These are phyloP conservation scores for Adiantum capillusveneris DNA, from an alignment of 75 land plant genomes.

Conservation along the genomic window DNA sequence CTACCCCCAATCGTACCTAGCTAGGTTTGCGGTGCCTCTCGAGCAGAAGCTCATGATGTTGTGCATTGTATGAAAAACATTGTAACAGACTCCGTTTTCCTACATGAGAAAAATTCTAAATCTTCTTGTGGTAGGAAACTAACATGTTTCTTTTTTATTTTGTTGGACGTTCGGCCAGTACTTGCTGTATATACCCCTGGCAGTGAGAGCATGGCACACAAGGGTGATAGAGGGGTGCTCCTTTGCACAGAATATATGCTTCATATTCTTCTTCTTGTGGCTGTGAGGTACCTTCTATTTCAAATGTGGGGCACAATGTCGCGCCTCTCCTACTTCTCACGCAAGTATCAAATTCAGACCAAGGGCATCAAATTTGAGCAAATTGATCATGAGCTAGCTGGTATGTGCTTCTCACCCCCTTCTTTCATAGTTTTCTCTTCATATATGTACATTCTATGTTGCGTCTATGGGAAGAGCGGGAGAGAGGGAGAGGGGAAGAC, in stretches of 20 bases:
- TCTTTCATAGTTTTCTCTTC: too few species aligned
- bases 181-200: neutral
- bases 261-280: slow-evolving; percentile 20
- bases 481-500: too few species aligned
- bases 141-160: neutral
- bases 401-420: too few species aligned
- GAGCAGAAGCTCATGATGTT: too few species aligned
- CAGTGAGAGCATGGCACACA: neutral
- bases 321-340: slow-evolving; percentile 9
- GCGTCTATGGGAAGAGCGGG: too few species aligned
- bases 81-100: too few species aligned
- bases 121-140: too few species aligned
- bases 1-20: too few species aligned
- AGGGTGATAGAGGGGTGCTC: neutral
- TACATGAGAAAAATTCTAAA: too few species aligned
- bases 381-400: slow-evolving; percentile 26
- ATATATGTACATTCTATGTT: too few species aligned
- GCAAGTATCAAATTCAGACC: slow-evolving; percentile 22
- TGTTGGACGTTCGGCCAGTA: neutral
- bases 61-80: too few species aligned
- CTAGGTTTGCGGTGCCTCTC: too few species aligned
- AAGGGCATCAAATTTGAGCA: slow-evolving; percentile 28
- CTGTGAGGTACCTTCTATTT: slow-evolving; percentile 21
- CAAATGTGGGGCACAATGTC: slow-evolving; percentile 22
- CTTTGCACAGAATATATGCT: neutral